Evolutionary conservation across 2,329 filamentous ascomycete genomes (phyloP).

Genomic region (Penicillium digitatum): DNA sequence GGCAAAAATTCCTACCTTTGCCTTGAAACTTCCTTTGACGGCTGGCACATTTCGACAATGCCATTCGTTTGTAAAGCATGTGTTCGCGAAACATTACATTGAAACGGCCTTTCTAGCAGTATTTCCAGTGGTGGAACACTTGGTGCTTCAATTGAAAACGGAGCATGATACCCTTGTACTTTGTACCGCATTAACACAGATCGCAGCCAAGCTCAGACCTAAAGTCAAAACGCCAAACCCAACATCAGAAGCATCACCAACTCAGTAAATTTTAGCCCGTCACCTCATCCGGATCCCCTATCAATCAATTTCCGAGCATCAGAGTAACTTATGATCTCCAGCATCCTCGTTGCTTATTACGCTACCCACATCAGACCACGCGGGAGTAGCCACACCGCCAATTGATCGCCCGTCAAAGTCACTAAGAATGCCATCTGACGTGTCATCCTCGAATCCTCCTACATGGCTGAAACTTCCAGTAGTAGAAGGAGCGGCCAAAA

Average conservation of each 20-base stretch:
- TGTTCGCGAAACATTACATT: neutral
- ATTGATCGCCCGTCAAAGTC: slow-evolving; percentile 33
- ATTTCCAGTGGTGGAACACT: neutral
- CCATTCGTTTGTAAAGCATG: neutral
- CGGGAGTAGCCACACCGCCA: slow-evolving; percentile 36
- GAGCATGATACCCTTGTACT: neutral
- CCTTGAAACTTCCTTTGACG: neutral
- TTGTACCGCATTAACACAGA: neutral
- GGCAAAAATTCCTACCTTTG: neutral
- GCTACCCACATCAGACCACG: slow-evolving; percentile 46
- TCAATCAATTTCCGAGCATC: neutral
- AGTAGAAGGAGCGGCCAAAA: slow-evolving; percentile 38
- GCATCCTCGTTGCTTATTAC: slow-evolving; percentile 42
- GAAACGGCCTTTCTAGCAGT: neutral
- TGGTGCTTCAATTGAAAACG: neutral
- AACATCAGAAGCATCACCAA: neutral
- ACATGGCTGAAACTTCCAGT: slow-evolving; percentile 39
- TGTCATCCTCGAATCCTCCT: slow-evolving; percentile 29
- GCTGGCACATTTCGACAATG: neutral
- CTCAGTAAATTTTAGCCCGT: neutral
- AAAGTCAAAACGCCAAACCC: neutral
- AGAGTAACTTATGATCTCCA: slow-evolving; percentile 24
- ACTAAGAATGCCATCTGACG: slow-evolving; percentile 40
- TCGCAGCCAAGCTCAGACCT: neutral
- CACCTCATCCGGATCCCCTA: neutral